Conservation (phyloP, 106 monocot genomes). For the Chionographis japonica region DNA sequence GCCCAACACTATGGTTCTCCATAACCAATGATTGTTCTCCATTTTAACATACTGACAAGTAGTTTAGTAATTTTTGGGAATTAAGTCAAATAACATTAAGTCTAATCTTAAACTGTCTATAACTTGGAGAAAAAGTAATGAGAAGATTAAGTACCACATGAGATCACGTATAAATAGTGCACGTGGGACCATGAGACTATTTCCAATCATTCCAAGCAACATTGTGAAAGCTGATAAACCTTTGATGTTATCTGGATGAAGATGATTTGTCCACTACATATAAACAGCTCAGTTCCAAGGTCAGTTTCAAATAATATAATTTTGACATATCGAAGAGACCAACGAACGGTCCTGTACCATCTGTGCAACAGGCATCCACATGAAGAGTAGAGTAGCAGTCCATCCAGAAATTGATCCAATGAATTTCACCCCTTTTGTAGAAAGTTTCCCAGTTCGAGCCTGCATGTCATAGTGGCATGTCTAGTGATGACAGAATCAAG, state of each 20-base stretch:
- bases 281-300: not conserved
- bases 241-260: conserved; percentile 43
- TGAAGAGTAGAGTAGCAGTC: conserved; percentile 58
- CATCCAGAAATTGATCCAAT: conserved; percentile 30
- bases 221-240: conserved; percentile 34
- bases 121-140: not conserved
- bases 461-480: conserved; percentile 13
- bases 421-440: conserved; percentile 4
- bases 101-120: not conserved
- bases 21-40: too few relatives aligned
- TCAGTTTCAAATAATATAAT: not conserved
- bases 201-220: conserved; percentile 39
- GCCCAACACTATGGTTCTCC: too few relatives aligned
- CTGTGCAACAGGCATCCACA: conserved; percentile 50
- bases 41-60: too few relatives aligned
- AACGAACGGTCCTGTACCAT: conserved; percentile 14
- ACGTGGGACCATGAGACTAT: conserved; percentile 42
- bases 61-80: too few relatives aligned
- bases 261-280: conserved; percentile 39
- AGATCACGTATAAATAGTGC: conserved; percentile 48
- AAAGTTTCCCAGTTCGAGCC: conserved; percentile 18
- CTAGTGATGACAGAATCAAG: conserved; percentile 22
- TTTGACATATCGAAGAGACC: too few relatives aligned
- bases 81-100: too few relatives aligned
- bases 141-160: conserved; percentile 31